Conservation (phyloP, 2,329 filamentous ascomycete species). For the Sphaceloma murrayae region DNA sequence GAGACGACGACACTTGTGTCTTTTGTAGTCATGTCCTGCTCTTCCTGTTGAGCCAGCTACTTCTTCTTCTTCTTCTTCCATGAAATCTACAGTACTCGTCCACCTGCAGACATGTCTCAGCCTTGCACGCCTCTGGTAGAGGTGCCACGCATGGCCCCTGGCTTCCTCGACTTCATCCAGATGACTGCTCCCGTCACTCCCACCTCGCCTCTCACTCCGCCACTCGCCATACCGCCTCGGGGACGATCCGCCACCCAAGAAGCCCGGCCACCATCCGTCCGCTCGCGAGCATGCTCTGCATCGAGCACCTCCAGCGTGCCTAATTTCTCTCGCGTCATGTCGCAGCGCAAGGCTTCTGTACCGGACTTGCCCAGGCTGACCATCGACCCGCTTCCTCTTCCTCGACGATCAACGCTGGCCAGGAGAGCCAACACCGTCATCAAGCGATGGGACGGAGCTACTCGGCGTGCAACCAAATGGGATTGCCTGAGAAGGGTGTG, state of each 20-base stretch:
- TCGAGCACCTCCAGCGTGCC: conserved; percentile 8
- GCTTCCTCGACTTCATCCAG: conserved; percentile 13
- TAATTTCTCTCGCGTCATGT: conserved; percentile 14
- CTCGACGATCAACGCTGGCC: not conserved
- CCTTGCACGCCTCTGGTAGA: not conserved
- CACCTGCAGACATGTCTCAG: conserved; percentile 5
- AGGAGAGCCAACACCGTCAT: conserved; percentile 2
- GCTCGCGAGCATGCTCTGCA: not conserved
- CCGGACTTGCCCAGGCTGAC: conserved; percentile 5
- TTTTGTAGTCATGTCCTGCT: no score
- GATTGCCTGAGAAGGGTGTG: conserved; percentile 21
- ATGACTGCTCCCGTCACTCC: conserved; percentile 5
- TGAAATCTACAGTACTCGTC: not conserved
- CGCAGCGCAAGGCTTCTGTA: conserved; percentile 6
- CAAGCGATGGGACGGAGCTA: conserved; percentile 17
- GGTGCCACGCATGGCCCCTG: conserved; percentile 2
- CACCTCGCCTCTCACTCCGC: conserved; percentile 2
- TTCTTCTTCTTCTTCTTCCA: not conserved
- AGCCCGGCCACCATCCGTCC: not conserved
- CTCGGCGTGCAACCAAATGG: conserved; percentile 18
- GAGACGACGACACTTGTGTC: no score
- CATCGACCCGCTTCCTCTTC: not conserved
- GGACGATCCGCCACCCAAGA: not conserved
- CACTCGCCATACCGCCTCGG: not conserved
- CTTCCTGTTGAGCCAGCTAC: no score